phyloP scores from a whole-genome alignment of 73 alveolate species.

The Paramecium biaurelia region DNA sequence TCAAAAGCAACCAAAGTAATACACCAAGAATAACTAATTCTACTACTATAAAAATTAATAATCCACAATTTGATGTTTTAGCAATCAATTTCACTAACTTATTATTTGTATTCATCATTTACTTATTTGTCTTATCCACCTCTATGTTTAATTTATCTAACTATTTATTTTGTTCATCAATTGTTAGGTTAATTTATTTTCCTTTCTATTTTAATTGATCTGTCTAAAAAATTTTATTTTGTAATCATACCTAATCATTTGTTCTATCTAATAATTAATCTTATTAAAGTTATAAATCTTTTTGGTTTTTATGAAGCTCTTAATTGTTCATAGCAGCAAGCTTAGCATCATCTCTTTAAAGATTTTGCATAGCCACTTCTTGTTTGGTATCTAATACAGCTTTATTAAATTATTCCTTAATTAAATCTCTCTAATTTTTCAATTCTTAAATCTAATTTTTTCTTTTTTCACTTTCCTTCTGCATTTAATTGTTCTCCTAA shows the following conservation, averaged over 20 bases:
- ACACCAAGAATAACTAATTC: background rate
- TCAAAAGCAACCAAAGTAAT: background rate
- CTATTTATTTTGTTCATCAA: background rate
- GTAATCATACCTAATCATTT: background rate
- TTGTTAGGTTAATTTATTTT: background rate
- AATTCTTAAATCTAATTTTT: background rate
- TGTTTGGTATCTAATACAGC: background rate
- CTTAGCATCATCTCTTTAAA: background rate
- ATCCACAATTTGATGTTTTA: background rate
- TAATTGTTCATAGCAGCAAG: background rate
- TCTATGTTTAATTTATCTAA: background rate
- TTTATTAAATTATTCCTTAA: background rate
- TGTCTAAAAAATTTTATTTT: too few species aligned
- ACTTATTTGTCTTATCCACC: background rate
- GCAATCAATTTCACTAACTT: background rate
- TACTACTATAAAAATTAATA: background rate
- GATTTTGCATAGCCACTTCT: background rate
- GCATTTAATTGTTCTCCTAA: background rate
- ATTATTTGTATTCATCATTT: background rate
- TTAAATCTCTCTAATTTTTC: background rate
- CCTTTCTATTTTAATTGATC: background rate
- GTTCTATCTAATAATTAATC: slow-evolving; percentile 14
- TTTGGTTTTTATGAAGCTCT: background rate
- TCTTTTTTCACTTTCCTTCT: background rate
- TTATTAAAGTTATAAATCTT: background rate